Conservation (phyloP, 345 rosid species). For the Streptanthus diversifolius region DNA sequence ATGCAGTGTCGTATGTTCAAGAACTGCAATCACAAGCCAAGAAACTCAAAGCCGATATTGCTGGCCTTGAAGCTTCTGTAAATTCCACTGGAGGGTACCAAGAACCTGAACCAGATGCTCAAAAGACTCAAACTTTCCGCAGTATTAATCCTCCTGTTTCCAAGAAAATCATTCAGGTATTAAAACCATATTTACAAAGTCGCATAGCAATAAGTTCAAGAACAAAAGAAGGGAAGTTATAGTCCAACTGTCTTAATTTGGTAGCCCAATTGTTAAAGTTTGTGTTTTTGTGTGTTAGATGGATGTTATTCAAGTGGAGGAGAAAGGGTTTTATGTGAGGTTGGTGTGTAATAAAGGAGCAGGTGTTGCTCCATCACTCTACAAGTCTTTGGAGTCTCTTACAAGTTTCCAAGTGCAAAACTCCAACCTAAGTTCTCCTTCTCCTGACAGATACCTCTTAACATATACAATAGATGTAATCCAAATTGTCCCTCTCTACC, state of each 20-base stretch:
- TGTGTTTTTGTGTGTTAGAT: constrained; percentile 38
- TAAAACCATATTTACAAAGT: background rate
- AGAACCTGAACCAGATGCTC: constrained; percentile 20
- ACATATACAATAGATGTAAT: constrained; percentile 61
- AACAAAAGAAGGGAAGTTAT: background rate
- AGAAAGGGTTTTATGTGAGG: constrained; percentile 61
- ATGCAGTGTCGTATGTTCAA: constrained; percentile 69
- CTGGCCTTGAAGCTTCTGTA: constrained; percentile 57
- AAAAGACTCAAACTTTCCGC: constrained; percentile 27
- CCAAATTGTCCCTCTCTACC: background rate
- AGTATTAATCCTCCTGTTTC: constrained; percentile 28
- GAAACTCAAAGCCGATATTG: constrained; percentile 65
- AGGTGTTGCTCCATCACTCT: constrained; percentile 65
- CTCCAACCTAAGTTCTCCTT: constrained; percentile 55
- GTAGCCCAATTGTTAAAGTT: background rate
- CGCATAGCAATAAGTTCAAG: background rate
- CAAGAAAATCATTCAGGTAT: constrained; percentile 60
- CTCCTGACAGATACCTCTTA: constrained; percentile 47
- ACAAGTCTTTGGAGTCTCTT: constrained; percentile 71
- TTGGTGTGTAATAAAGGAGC: constrained; percentile 54
- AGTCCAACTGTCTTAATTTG: background rate
- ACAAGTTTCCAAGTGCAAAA: constrained; percentile 57
- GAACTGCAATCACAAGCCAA: constrained; percentile 63
- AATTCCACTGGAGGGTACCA: constrained; percentile 28
- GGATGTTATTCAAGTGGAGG: constrained; percentile 72